Percentiles rank a stretch among this genome's conserved stretches.
Conservation (phyloP, 192 early-diverging fungal species). For the Entrophospora sp. region DNA sequence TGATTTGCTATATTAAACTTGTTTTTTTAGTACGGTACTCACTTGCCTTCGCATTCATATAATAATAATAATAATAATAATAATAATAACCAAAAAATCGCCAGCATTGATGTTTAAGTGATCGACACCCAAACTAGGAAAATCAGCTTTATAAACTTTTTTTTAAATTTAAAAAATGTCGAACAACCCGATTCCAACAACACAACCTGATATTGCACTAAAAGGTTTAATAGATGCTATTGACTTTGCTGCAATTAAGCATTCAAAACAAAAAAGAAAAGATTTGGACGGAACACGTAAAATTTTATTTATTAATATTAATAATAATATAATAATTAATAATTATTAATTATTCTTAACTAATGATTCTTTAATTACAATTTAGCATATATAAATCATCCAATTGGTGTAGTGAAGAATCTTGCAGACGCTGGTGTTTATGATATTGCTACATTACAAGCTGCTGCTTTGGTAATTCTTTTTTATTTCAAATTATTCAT, state of each 20-base stretch:
- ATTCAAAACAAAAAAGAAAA: conserved; percentile 44
- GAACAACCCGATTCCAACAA: too few species aligned
- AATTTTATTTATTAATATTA: background rate
- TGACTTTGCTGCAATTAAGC: conserved; percentile 47
- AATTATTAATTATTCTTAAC: background rate
- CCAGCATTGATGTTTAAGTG: too few species aligned
- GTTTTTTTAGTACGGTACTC: too few species aligned
- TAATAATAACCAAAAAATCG: too few species aligned
- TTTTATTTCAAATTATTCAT: too few species aligned
- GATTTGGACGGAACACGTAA: conserved; percentile 36
- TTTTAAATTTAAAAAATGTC: too few species aligned
- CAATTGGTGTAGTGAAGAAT: conserved; percentile 44
- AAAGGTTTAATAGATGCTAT: conserved; percentile 29
- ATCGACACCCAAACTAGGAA: too few species aligned
- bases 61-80: too few species aligned
- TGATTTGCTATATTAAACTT: too few species aligned
- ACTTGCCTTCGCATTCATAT: too few species aligned
- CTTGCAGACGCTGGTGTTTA: conserved; percentile 42
- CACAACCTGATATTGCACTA: too few species aligned
- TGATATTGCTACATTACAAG: conserved; percentile 38
- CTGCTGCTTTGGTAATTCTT: conserved; percentile 39
- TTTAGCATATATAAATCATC: conserved; percentile 55
- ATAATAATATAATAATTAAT: background rate
- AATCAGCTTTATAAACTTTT: too few species aligned
- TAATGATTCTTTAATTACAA: background rate